Evolutionary conservation across 169 alveolate species (phyloP), one percentile per base, ranked within the genome.

Genomic region (Babesia microti): DNA sequence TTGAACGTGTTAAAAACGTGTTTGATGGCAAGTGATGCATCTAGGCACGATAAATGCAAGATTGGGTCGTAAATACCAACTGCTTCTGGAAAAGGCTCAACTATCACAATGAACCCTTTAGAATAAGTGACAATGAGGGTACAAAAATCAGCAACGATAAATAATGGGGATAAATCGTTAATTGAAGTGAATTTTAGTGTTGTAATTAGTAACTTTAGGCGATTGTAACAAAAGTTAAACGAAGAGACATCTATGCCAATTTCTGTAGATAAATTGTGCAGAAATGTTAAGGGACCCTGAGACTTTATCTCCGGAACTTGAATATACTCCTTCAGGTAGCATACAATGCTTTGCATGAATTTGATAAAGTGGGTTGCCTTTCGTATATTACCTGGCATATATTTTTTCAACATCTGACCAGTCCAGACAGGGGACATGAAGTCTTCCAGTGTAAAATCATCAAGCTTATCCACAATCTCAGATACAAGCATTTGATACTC

Each of bases 1-100:
- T 83, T 84, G 56, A 78, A 88, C 49, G 85, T 70, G 32, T 81
- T 72, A 26, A 94, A 76, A 5, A 94, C 90, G 0, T 95, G 94
- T 54, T 84, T 81, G 87, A 90, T 91, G 2, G 99, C 98, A 19
- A 94, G 74, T 6, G 97, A 88, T 6, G 97, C 91, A 59, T 94
- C 99, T 52, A 94, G 51, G 70, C 99, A 94, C 27, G 91, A 84
- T 45, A 91, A 84, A 55, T 87, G 91, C 30, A 91, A 66, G n/a
- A 85, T 63, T 0, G 98, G 98, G 34, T 92, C 98, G 59, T 89
- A 85, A 12, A 87, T 55, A 30, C 89, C 89, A 18, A 80, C 74
- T 6, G 89, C 94, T 41, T 91, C 94, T 1, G 98, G 98, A 47
- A 86, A 91, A 4, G 99, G 98, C 24, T 95, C 96, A 34, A 89